Evolutionary conservation across 495 filamentous ascomycete species (phyloP), one percentile per base, ranked within the genome.

Genomic region (Delitschia confertaspora): DNA sequence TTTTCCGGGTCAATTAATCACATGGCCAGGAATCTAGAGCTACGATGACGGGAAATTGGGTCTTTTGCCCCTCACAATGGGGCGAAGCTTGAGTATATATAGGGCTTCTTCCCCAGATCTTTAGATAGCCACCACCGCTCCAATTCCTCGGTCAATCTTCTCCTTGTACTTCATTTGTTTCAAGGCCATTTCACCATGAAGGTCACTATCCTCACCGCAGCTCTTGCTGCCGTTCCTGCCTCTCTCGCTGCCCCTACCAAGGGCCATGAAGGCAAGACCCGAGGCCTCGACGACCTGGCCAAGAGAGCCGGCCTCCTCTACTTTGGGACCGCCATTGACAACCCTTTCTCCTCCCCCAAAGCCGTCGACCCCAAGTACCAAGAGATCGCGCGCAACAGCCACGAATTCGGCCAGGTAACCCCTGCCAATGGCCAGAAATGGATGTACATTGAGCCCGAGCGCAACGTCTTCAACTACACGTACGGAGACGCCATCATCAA

Each of bases 401-500:
- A 59, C 44, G 63, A 70, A 47, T 76, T 76, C 54, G 69, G 70
- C 39, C 65, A 69, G 56, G 63, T 70, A 3, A 75, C 72, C 0
- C 73, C 70, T 6, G 64, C 68, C 31, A 76, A 76, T 58, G 66
- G 65, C 27, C 64, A 67, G 60, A 75, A 74, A 59, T 70, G 54
- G 48, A 56, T 61, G 53, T 66, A 59, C 55, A 68, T 60, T 31
- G 68, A 71, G 57, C 67, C 62, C 3, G 34, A 59, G 32, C 62
- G 58, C 20, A 53, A 58, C 33, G 54, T 56, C 33, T 65, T 62
- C 59, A 55, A 60, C 53, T 63, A 46, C 53, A 55, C 48, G 13
- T 50, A 51, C 38, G 57, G 45, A 13, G 47, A 63, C 25, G 39
- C 42, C 8, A 58, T 63, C 49, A 41, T 59, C 20, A 45, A 46